phyloP scores from a whole-genome alignment of 2,329 filamentous ascomycete genomes.

The Stagonosporopsis chrysanthemi region DNA sequence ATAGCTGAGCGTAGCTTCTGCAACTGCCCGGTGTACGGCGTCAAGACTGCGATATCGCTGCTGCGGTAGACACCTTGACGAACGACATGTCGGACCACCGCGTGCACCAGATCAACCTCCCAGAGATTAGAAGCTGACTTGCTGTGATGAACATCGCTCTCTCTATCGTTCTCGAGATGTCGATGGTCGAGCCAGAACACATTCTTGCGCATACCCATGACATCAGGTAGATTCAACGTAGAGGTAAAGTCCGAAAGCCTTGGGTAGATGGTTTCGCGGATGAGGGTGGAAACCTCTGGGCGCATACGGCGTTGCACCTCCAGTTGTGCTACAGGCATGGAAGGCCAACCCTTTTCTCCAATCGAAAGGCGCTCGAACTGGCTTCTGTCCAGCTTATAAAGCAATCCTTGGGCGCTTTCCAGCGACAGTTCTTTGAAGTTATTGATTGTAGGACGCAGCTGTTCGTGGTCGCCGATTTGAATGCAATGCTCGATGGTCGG shows the following conservation, averaged over 20 bases:
- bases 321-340: slow-evolving; percentile 49
- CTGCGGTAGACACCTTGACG: slow-evolving; percentile 67
- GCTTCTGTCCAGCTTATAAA: slow-evolving; percentile 65
- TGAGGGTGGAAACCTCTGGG: slow-evolving; percentile 66
- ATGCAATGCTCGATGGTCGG: slow-evolving; percentile 68
- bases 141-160: slow-evolving; percentile 19
- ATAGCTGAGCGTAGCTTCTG: slow-evolving; percentile 59
- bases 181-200: slow-evolving; percentile 71
- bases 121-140: slow-evolving; percentile 64
- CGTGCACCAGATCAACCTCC: slow-evolving; percentile 69
- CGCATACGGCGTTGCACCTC: slow-evolving; percentile 71
- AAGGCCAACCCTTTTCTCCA: slow-evolving; percentile 28
- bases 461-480: slow-evolving; percentile 69
- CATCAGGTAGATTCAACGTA: too few species aligned
- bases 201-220: slow-evolving; percentile 60
- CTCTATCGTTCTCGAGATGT: slow-evolving; percentile 51
- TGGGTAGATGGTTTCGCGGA: slow-evolving; percentile 66
- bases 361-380: slow-evolving; percentile 67
- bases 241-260: slow-evolving; percentile 60
- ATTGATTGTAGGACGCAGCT: slow-evolving; percentile 66
- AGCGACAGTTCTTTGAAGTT: slow-evolving; percentile 61
- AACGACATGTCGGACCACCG: slow-evolving; percentile 69
- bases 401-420: slow-evolving; percentile 56
- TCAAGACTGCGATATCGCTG: slow-evolving; percentile 74
- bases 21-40: slow-evolving; percentile 68